Conservation (phyloP, 208 protist genomes). For the Crithidia expoeki region DNA sequence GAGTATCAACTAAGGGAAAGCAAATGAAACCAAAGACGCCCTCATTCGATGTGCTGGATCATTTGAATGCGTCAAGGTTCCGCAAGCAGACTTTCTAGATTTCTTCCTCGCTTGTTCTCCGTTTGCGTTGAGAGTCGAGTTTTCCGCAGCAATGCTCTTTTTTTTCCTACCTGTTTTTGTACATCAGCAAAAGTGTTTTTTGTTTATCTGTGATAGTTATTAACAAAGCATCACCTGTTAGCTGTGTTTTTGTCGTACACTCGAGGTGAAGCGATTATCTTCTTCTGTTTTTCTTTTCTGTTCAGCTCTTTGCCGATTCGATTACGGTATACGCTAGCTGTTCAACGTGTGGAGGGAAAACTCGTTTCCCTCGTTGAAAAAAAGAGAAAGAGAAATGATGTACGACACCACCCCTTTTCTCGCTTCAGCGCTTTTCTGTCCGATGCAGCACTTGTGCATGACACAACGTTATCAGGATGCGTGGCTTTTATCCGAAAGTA, state of each 20-base stretch:
- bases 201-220: too few relatives aligned
- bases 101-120: neutral
- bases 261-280: neutral
- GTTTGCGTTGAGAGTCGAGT: neutral
- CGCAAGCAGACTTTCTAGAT: neutral
- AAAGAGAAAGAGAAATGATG: too few relatives aligned
- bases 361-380: too few relatives aligned
- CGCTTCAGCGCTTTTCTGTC: too few relatives aligned
- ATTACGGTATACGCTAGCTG: too few relatives aligned
- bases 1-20: too few relatives aligned
- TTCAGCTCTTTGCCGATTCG: too few relatives aligned
- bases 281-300: slow-evolving; percentile 1
- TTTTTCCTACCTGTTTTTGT: slow-evolving; percentile 15
- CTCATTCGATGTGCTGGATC: slow-evolving; percentile 5
- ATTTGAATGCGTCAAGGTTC: neutral
- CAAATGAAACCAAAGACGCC: neutral
- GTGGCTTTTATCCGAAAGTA: too few relatives aligned
- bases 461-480: too few relatives aligned
- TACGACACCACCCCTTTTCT: too few relatives aligned
- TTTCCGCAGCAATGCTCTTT: slow-evolving; percentile 5
- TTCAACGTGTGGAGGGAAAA: too few relatives aligned
- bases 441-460: too few relatives aligned
- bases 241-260: neutral
- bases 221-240: neutral
- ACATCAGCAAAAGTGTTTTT: neutral